A percentile compares a stretch with the other conserved stretches of the same genome.
Conservation (phyloP, 2,329 filamentous ascomycete species). For the Hymenoscyphus linearis region DNA sequence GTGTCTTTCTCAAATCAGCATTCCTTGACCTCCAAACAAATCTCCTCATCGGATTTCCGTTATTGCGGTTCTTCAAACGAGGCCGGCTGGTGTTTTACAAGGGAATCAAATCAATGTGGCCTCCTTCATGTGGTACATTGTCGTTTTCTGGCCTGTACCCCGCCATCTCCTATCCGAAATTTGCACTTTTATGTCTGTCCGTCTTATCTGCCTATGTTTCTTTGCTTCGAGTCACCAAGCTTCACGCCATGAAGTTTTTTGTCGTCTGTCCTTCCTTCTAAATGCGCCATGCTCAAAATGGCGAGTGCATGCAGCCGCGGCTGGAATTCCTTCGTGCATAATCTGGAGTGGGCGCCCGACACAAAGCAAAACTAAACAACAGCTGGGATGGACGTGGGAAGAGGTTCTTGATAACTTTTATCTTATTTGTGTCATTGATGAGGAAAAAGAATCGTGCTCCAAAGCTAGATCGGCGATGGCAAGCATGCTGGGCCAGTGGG, state of each 20-base stretch:
- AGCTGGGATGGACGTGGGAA: background rate
- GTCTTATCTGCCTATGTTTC: background rate
- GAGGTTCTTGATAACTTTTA: background rate
- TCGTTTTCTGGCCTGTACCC: background rate
- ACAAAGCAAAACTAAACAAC: background rate
- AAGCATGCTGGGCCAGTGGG: background rate
- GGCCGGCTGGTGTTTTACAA: background rate
- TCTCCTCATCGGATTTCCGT: background rate
- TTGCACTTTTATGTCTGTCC: background rate
- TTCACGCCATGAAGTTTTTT: background rate
- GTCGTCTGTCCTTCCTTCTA: background rate
- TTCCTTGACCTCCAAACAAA: background rate
- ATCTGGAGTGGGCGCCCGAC: background rate
- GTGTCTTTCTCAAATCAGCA: conserved; percentile 11
- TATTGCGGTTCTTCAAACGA: conserved; percentile 1
- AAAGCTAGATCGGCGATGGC: background rate
- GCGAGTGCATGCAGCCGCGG: background rate
- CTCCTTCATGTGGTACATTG: conserved; percentile 6
- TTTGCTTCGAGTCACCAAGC: background rate
- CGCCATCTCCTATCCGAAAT: background rate
- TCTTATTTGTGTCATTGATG: background rate
- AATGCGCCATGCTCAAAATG: background rate
- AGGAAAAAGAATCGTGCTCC: background rate
- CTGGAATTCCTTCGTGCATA: background rate
- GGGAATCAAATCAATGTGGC: conserved; percentile 5